These are phyloP conservation scores for Coemansia sp. DNA, from an alignment of 192 early-diverging fungal species.

Conservation along the genomic window DNA sequence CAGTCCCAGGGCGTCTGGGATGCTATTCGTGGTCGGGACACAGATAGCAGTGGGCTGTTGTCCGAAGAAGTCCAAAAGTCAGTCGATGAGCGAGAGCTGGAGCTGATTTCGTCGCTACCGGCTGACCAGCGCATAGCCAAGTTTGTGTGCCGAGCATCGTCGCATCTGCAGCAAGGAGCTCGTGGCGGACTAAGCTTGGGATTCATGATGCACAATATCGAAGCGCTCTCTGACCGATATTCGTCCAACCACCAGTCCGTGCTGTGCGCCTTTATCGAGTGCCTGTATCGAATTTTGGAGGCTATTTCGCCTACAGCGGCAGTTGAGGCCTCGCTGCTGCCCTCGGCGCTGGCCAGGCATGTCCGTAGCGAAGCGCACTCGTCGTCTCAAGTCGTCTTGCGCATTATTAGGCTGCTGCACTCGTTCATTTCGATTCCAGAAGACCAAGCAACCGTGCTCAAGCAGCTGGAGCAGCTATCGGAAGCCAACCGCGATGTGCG, in stretches of 20 bases:
- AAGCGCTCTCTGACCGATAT: constrained; percentile 35
- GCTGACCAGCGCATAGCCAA: constrained; percentile 54
- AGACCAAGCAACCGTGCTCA: constrained; percentile 39
- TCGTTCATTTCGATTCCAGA: constrained; percentile 39
- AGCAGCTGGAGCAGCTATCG: constrained; percentile 42
- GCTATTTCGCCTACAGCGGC: background rate
- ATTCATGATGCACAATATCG: constrained; percentile 51
- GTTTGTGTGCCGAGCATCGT: constrained; percentile 48
- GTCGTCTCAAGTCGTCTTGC: constrained; percentile 25
- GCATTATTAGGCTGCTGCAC: constrained; percentile 36
- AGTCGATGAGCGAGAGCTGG: constrained; percentile 39
- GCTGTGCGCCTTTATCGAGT: constrained; percentile 51
- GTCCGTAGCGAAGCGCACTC: constrained; percentile 22
- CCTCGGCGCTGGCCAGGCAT: constrained; percentile 42
- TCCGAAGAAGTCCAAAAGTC: constrained; percentile 8
- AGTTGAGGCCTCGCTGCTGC: constrained; percentile 1
- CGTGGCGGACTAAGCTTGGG: constrained; percentile 45
- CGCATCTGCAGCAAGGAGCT: constrained; percentile 50
- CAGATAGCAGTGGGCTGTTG: background rate
- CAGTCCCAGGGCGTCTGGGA: constrained; percentile 14
- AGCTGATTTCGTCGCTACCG: constrained; percentile 37
- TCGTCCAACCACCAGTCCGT: constrained; percentile 34
- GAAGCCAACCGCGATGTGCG: constrained; percentile 36
- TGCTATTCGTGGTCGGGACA: background rate
- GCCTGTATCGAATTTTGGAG: constrained; percentile 39